These are phyloP conservation scores for Phytophthora ohioensis DNA, from an alignment of 352 stramenopile genomes.

Conservation along the genomic window DNA sequence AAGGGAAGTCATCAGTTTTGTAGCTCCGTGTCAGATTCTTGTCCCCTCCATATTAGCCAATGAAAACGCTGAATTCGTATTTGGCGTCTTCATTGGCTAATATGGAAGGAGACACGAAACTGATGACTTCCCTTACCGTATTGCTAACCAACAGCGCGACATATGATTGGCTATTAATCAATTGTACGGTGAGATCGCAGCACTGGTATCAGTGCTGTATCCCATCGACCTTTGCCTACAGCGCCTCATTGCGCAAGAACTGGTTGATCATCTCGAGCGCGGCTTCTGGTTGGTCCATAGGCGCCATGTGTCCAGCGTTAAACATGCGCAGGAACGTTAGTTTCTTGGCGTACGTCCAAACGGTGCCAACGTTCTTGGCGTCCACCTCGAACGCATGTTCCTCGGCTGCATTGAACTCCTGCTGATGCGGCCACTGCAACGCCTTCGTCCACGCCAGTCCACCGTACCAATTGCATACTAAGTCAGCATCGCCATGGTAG, in stretches of 20 bases:
- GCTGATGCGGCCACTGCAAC: constrained; percentile 91
- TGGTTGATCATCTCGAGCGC: constrained; percentile 63
- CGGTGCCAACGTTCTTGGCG: constrained; percentile 11
- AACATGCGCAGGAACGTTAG: constrained; percentile 65
- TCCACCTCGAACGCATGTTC: constrained; percentile 31
- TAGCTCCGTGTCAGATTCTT: too few species aligned
- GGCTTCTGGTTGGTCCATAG: constrained; percentile 51
- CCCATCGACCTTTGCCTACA: constrained; percentile 5
- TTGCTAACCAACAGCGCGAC: too few species aligned
- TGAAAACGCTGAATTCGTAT: too few species aligned
- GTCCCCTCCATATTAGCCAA: too few species aligned
- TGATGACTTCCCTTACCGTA: too few species aligned
- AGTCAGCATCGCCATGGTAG: constrained; percentile 96
- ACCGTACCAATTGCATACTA: constrained; percentile 97
- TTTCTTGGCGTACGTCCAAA: constrained; percentile 24
- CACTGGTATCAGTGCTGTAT: too few species aligned
- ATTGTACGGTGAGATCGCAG: too few species aligned
- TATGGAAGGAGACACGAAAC: too few species aligned
- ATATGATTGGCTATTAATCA: too few species aligned
- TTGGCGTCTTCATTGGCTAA: too few species aligned
- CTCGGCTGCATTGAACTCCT: constrained; percentile 75
- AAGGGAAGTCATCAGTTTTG: too few species aligned
- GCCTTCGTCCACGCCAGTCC: constrained; percentile 93
- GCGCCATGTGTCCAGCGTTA: constrained; percentile 64
- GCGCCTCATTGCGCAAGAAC: constrained; percentile 53